Conservation (phyloP, 2,329 filamentous ascomycete genomes). For the Diaporthe aspalathi region DNA sequence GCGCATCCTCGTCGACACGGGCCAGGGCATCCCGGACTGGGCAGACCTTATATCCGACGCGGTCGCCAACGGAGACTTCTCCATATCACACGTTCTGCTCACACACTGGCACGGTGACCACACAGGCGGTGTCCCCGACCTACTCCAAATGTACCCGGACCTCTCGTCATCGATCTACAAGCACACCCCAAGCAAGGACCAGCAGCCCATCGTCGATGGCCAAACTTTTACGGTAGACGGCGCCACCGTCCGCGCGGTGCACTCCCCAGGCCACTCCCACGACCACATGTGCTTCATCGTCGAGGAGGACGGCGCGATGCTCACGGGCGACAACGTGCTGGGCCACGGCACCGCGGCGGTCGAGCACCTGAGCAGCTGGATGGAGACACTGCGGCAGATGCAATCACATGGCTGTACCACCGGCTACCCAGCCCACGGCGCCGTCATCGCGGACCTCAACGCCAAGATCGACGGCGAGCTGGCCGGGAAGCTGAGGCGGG, state of each 20-base stretch:
- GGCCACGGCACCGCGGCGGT: constrained; percentile 90
- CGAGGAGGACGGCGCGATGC: constrained; percentile 83
- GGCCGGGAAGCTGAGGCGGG: constrained; percentile 51
- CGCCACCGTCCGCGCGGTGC: constrained; percentile 73
- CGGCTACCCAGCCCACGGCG: constrained; percentile 60
- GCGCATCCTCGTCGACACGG: constrained; percentile 79
- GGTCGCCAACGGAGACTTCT: constrained; percentile 46
- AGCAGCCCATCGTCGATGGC: constrained; percentile 56
- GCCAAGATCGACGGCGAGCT: constrained; percentile 54
- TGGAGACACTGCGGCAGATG: constrained; percentile 41
- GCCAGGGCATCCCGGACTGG: constrained; percentile 74
- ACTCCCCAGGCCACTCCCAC: constrained; percentile 75
- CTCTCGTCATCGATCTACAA: constrained; percentile 51
- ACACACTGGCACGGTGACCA: constrained; percentile 85
- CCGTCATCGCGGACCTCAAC: constrained; percentile 50
- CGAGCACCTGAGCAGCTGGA: constrained; percentile 74
- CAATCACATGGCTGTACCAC: constrained; percentile 46
- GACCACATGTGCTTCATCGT: constrained; percentile 87
- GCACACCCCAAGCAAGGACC: constrained; percentile 48
- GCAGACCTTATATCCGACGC: constrained; percentile 48
- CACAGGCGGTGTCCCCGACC: constrained; percentile 71
- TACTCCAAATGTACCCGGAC: constrained; percentile 55
- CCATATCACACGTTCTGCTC: constrained; percentile 63
- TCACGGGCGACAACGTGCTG: constrained; percentile 90
- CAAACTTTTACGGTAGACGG: constrained; percentile 68